phyloP scores from a whole-genome alignment of 148 eudicot species.

The Polygonum maritimum region DNA sequence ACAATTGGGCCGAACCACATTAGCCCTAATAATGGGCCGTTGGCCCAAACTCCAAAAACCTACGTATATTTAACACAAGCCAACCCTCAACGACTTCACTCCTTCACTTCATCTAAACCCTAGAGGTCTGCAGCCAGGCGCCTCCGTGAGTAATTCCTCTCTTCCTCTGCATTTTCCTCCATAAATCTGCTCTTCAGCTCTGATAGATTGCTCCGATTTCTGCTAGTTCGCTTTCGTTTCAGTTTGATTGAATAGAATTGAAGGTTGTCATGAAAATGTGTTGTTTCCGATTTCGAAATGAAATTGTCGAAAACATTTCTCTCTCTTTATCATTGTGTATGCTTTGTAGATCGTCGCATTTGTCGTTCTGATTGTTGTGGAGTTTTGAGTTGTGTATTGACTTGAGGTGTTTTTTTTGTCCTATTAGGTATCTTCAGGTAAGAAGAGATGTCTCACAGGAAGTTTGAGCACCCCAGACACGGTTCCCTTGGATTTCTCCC shows the following conservation, averaged over 20 bases:
- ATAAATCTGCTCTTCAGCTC: not conserved
- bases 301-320: not conserved
- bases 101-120: conserved; percentile 1
- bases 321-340: not conserved
- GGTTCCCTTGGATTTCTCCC: conserved; percentile 68
- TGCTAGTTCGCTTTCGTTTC: not conserved
- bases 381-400: not conserved
- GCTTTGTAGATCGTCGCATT: not conserved
- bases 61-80: not conserved
- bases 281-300: not conserved
- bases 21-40: not conserved
- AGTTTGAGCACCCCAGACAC: conserved; percentile 68
- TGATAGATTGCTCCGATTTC: not conserved
- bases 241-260: not conserved
- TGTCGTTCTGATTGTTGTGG: not conserved
- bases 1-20: not conserved
- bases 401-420: not conserved
- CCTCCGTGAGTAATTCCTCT: not conserved
- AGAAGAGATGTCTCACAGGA: conserved; percentile 52
- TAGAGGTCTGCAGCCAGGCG: conserved; percentile 1
- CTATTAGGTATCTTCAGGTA: not conserved
- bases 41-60: not conserved
- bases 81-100: not conserved
- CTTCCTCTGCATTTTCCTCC: not conserved
- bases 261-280: not conserved